Percentiles rank a stretch among this genome's conserved stretches.
phyloP scores from a whole-genome alignment of 2,329 filamentous ascomycete genomes.

The Esteya vermicola region DNA sequence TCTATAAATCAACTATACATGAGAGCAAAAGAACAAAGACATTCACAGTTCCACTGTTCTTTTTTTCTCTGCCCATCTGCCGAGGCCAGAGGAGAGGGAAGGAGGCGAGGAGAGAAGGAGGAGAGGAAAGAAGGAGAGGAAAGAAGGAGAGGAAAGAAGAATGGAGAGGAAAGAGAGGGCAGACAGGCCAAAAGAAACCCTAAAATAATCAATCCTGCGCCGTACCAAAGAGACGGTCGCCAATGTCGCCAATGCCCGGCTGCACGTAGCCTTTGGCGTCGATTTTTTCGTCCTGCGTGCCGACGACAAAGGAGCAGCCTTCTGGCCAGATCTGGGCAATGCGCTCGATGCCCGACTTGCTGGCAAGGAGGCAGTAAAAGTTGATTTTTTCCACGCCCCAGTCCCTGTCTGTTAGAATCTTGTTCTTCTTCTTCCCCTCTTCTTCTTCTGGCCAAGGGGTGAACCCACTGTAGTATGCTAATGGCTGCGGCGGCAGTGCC shows the following conservation, averaged over 20 bases:
- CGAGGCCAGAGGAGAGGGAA: too few species aligned
- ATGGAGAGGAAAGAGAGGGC: too few species aligned
- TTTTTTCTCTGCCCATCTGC: too few species aligned
- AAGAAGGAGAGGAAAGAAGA: too few species aligned
- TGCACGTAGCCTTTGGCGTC: constrained; percentile 77
- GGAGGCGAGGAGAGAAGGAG: background rate
- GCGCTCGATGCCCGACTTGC: constrained; percentile 49
- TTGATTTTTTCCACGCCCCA: constrained; percentile 77
- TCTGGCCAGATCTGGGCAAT: constrained; percentile 68
- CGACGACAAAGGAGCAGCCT: constrained; percentile 65
- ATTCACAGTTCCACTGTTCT: too few species aligned
- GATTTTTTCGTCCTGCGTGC: constrained; percentile 58
- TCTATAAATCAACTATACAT: too few species aligned
- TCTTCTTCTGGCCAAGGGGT: background rate
- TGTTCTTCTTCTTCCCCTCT: too few species aligned
- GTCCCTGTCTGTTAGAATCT: constrained; percentile 32
- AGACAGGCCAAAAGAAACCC: too few species aligned
- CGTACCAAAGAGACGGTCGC: constrained; percentile 58
- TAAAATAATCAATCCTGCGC: background rate
- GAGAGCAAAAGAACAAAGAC: too few species aligned
- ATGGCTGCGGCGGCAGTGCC: constrained; percentile 81
- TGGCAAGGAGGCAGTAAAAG: constrained; percentile 61
- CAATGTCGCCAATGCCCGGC: constrained; percentile 79
- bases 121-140: too few species aligned
- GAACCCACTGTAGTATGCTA: constrained; percentile 44